Percentiles rank a stretch among this genome's conserved stretches.
These are phyloP conservation scores for Colletotrichum horii DNA, from an alignment of 2,329 filamentous ascomycete species.

Conservation along the genomic window DNA sequence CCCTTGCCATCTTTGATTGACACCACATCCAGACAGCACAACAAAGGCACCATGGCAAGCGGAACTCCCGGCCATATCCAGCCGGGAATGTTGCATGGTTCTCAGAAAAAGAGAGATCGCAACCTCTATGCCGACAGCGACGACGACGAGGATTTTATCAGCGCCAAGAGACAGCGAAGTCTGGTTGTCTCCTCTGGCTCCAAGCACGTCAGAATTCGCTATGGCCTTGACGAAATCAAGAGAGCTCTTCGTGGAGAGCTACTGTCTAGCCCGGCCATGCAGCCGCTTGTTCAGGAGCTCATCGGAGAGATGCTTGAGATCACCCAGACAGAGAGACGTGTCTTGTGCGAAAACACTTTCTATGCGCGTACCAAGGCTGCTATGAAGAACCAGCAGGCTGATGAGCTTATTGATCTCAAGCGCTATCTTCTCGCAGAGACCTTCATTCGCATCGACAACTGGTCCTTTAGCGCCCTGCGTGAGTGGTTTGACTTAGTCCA, in stretches of 20 bases:
- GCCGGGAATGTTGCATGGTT: not conserved
- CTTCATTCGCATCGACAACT: constrained; percentile 6
- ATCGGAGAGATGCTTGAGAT: not conserved
- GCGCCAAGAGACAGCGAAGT: not conserved
- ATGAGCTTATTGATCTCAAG: not conserved
- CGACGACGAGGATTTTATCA: not conserved
- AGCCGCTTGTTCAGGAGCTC: not conserved
- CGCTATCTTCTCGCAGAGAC: constrained; percentile 4
- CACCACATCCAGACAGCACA: not conserved
- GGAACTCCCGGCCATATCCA: not conserved
- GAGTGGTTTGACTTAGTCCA: constrained; percentile 9
- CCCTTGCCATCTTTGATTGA: not conserved
- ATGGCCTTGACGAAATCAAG: not conserved
- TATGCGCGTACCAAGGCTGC: not conserved
- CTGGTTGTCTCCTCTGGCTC: not conserved
- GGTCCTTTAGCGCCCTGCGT: not conserved
- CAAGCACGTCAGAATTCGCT: not conserved
- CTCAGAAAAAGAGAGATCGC: not conserved
- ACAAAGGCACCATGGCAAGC: not conserved
- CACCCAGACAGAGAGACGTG: not conserved
- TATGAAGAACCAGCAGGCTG: not conserved
- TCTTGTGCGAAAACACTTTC: not conserved
- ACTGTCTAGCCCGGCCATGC: not conserved
- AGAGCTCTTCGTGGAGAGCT: constrained; percentile 2
- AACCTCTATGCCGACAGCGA: not conserved